A percentile compares a stretch with the other conserved stretches of the same genome.
Evolutionary conservation across 2,329 filamentous ascomycete species (phyloP).

Genomic region (Capronia epimyces): DNA sequence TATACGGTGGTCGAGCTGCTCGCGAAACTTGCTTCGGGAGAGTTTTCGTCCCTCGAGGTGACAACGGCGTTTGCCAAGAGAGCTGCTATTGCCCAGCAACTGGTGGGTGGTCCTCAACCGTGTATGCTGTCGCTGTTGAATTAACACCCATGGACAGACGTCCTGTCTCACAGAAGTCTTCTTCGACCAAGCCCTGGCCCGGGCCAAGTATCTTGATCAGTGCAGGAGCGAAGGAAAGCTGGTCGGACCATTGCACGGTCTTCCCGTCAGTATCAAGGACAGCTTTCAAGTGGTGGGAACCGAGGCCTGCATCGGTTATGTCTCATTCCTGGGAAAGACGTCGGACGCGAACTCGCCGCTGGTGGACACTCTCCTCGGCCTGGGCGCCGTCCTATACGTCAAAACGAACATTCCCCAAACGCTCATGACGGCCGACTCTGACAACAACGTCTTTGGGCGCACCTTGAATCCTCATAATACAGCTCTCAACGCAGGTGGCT

Average conservation of each 20-base stretch:
- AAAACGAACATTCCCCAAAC: conserved; percentile 55
- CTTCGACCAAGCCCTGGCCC: conserved; percentile 29
- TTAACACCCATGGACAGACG: conserved; percentile 6
- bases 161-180: conserved; percentile 32
- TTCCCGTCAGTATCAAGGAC: conserved; percentile 34
- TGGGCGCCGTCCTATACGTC: conserved; percentile 42
- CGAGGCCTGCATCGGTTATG: conserved; percentile 34
- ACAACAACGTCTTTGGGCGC: conserved; percentile 42
- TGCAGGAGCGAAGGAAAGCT: conserved; percentile 27
- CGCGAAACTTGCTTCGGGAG: conserved; percentile 20
- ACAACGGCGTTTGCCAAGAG: conserved; percentile 30
- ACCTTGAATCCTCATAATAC: conserved; percentile 40
- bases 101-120: conserved; percentile 9
- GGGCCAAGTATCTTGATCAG: conserved; percentile 31
- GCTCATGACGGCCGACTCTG: conserved; percentile 43
- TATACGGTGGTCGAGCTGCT: conserved; percentile 42
- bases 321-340: conserved; percentile 32
- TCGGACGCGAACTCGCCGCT: conserved; percentile 30
- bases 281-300: conserved; percentile 29
- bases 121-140: no score
- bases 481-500: conserved; percentile 34
- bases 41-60: conserved; percentile 27
- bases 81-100: conserved; percentile 29
- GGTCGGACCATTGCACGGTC: conserved; percentile 32
- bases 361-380: conserved; percentile 37